Evolutionary conservation across 2,329 filamentous ascomycete genomes (phyloP), one percentile per base, ranked within the genome.

Genomic region (Botrytis squamosa): DNA sequence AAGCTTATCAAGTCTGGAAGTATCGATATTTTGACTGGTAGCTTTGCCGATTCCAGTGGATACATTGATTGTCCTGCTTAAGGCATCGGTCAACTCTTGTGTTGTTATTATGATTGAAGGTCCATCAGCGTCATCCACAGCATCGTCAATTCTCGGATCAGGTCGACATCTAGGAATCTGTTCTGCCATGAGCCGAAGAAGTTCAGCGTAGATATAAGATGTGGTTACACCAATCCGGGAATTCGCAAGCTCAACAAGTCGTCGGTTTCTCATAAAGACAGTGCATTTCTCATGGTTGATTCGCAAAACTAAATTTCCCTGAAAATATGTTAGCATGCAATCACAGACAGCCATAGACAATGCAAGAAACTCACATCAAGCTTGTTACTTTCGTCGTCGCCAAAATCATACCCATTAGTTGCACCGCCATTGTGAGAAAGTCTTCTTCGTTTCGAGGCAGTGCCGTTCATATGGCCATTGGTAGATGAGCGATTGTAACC

Each of bases 241-340:
- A 70, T 90, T 87, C 1, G 90, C 93, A 73, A 94, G 88, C n/a
- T 90, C 86, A 70, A 91, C 89, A 4, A 98, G 89, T 33, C 90
- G 89, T 76, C 91, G 88, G 78, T 94, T 97, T 73, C 95, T 93
- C 76, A 97, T 86, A 68, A 93, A 90, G 16, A 98, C 93, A 10
- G 91, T 85, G 74, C 94, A 93, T 82, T 95, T 97, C 73, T 95
- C 92, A 79, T 93, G 91, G 80, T 97, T 98, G 72, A 98, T 86
- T 42, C 91, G 89, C 67, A 98, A 85, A 52, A 95, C 87, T 76
- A 94, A 85, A 74, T 92, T 88, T 68, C 89, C 88, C 91, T 97
- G 80, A 2, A 73, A 60, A 62, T 57, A 75, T 70, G 76, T 82
- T 77, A 81, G 80, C 76, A 78, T 75, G 63, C 46, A 22, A n/a